Conservation (phyloP, 2,329 filamentous ascomycete genomes). For the Cadophora malorum region DNA sequence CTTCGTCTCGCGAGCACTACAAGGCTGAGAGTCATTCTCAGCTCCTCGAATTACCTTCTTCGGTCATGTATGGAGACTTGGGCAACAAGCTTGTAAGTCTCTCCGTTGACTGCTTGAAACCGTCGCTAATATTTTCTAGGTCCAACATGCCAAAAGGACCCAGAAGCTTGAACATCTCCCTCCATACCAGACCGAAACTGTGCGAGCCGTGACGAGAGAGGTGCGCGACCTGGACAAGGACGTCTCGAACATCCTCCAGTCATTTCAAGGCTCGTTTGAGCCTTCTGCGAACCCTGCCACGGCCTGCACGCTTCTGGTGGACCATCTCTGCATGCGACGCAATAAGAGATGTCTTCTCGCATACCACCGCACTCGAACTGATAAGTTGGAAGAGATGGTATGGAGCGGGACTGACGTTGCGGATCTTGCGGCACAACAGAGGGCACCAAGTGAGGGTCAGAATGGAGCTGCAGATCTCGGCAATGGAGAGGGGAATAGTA, state of each 20-base stretch:
- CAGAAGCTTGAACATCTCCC: constrained; percentile 86
- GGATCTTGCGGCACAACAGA: constrained; percentile 68
- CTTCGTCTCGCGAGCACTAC: not conserved
- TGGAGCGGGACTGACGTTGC: constrained; percentile 89
- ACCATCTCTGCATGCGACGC: constrained; percentile 92
- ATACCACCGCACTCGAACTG: constrained; percentile 88
- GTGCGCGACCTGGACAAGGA: constrained; percentile 93
- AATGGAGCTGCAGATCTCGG: constrained; percentile 44
- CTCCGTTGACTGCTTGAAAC: not conserved
- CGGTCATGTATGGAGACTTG: constrained; percentile 71
- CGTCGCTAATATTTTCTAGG: constrained; percentile 57
- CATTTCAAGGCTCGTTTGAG: constrained; percentile 85
- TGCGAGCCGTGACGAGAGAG: constrained; percentile 86
- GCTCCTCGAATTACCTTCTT: not conserved
- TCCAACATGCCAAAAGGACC: constrained; percentile 94
- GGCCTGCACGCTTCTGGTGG: constrained; percentile 87
- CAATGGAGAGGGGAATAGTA: constrained; percentile 61
- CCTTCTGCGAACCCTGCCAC: constrained; percentile 83
- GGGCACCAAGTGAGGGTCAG: constrained; percentile 42
- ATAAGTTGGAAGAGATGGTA: constrained; percentile 91
- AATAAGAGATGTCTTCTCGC: constrained; percentile 96
- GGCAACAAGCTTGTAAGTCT: constrained; percentile 68
- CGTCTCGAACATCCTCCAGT: constrained; percentile 77
- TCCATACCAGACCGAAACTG: constrained; percentile 89
- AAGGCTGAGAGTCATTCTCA: constrained; percentile 26